A percentile compares a stretch with the other conserved stretches of the same genome.
phyloP scores from a whole-genome alignment of 2,329 filamentous ascomycete species.

The Lecanicillium sp. region DNA sequence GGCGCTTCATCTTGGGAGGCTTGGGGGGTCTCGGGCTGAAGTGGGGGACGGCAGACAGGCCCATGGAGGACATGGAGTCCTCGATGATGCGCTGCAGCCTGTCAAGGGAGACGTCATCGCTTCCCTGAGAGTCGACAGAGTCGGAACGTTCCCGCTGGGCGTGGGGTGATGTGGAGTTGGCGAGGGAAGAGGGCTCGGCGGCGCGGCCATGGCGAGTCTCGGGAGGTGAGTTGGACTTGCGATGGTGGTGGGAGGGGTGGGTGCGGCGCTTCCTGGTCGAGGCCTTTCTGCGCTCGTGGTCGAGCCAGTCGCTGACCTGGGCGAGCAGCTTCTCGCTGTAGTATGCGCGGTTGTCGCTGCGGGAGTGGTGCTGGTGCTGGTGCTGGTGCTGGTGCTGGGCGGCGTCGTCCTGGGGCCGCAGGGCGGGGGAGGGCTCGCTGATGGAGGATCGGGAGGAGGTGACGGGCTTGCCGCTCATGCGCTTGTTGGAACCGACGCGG shows the following conservation, averaged over 20 bases:
- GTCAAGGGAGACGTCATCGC: conserved; percentile 64
- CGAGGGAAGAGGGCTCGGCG: conserved; percentile 17
- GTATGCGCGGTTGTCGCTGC: conserved; percentile 30
- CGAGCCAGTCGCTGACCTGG: conserved; percentile 78
- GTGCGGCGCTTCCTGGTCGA: conserved; percentile 41
- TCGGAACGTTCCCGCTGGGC: conserved; percentile 33
- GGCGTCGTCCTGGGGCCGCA: conserved; percentile 25
- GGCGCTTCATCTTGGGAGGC: conserved; percentile 35
- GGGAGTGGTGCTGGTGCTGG: conserved; percentile 20
- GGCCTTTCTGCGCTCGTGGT: conserved; percentile 64
- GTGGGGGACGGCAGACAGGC: conserved; percentile 40
- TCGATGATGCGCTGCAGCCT: conserved; percentile 75
- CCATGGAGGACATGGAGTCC: conserved; percentile 53
- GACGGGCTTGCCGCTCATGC: conserved; percentile 30
- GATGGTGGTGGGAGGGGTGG: conserved; percentile 30
- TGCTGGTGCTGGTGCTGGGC: conserved; percentile 6
- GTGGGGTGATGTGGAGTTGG: conserved; percentile 16
- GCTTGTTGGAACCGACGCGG: conserved; percentile 27
- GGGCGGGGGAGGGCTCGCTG: conserved; percentile 25
- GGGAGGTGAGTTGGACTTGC: conserved; percentile 35
- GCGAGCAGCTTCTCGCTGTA: conserved; percentile 56
- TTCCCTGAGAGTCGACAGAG: conserved; percentile 61
- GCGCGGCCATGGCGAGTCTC: conserved; percentile 1
- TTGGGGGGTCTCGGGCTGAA: conserved; percentile 38
- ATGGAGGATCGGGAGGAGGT: conserved; percentile 42